A percentile compares a stretch with the other conserved stretches of the same genome.
phyloP scores from a whole-genome alignment of 495 filamentous ascomycete species.

The Haplographium delicatum region DNA sequence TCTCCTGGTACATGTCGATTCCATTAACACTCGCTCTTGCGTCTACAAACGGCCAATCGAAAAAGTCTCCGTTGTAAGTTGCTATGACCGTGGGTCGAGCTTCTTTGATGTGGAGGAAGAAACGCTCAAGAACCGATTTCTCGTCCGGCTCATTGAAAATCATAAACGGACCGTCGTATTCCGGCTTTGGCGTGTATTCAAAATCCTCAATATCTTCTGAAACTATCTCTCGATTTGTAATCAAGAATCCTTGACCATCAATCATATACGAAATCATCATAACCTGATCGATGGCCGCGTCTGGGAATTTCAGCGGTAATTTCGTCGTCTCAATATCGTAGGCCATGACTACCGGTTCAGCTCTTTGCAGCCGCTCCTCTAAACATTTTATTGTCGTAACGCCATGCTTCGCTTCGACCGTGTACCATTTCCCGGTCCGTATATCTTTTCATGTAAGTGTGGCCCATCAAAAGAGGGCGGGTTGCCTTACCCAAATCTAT shows the following conservation, averaged over 20 bases:
- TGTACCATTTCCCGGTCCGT: slow-evolving; percentile 96
- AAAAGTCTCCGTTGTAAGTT: slow-evolving; percentile 99
- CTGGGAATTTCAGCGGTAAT: slow-evolving; percentile 95
- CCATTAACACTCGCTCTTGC: slow-evolving; percentile 84
- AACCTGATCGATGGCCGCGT: slow-evolving; percentile 88
- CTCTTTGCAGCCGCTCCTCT: slow-evolving; percentile 80
- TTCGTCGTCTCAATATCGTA: slow-evolving; percentile 99
- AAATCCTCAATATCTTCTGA: slow-evolving; percentile 98
- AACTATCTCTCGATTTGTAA: slow-evolving; percentile 97
- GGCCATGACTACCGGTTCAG: slow-evolving; percentile 93
- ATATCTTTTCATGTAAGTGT: slow-evolving; percentile 56
- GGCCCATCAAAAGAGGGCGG: not conserved
- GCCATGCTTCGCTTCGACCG: slow-evolving; percentile 90
- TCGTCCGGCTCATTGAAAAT: slow-evolving; percentile 98
- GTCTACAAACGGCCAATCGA: slow-evolving; percentile 99
- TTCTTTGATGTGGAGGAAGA: slow-evolving; percentile 94
- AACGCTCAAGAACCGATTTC: slow-evolving; percentile 79
- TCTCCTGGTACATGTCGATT: slow-evolving; percentile 99
- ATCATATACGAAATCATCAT: slow-evolving; percentile 99
- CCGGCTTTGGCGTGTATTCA: slow-evolving; percentile 95
- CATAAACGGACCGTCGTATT: slow-evolving; percentile 91
- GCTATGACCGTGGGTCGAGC: slow-evolving; percentile 93
- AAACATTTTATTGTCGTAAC: slow-evolving; percentile 73
- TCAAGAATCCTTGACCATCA: slow-evolving; percentile 94
- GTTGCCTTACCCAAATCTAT: slow-evolving; percentile 75